phyloP scores from a whole-genome alignment of 768 basidiomycete genomes.

The Saitozyma podzolica region DNA sequence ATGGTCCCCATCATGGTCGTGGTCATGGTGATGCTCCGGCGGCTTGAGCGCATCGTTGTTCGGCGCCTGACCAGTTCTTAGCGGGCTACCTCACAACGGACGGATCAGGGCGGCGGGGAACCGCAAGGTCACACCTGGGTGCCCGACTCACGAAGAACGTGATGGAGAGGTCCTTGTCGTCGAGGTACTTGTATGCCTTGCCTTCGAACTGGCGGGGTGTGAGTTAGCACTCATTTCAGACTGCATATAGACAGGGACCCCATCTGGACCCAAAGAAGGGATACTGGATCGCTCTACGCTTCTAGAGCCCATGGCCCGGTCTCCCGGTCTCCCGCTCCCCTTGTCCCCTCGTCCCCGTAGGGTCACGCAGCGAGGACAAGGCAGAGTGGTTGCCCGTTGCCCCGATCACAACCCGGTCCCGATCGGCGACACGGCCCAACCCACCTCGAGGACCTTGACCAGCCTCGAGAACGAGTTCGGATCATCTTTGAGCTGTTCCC shows the following conservation, averaged over 20 bases:
- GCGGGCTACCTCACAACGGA: neutral
- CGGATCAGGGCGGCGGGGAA: neutral
- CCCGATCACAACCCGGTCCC: too few species aligned
- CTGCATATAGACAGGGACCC: constrained; percentile 2
- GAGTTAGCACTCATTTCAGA: too few species aligned
- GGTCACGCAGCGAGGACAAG: neutral
- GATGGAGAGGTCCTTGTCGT: constrained; percentile 43
- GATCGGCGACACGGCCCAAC: constrained; percentile 2
- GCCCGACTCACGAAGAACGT: constrained; percentile 49
- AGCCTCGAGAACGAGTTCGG: constrained; percentile 46
- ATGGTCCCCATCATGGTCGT: constrained; percentile 37
- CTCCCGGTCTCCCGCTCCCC: too few species aligned
- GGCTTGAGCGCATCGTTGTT: constrained; percentile 50
- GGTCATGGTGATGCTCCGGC: constrained; percentile 37
- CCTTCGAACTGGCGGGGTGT: constrained; percentile 28
- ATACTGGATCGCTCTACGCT: too few species aligned
- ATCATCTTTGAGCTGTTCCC: constrained; percentile 47
- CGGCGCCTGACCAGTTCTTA: constrained; percentile 24
- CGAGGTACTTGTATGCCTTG: constrained; percentile 41
- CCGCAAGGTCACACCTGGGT: neutral
- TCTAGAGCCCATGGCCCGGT: too few species aligned
- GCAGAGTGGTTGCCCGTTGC: neutral
- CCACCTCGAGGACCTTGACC: constrained; percentile 46
- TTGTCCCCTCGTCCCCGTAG: neutral
- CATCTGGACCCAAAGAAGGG: neutral